A percentile compares a stretch with the other conserved stretches of the same genome.
These are phyloP conservation scores for Venturiaceae sp. DNA, from an alignment of 2,329 filamentous ascomycete species.

Conservation along the genomic window DNA sequence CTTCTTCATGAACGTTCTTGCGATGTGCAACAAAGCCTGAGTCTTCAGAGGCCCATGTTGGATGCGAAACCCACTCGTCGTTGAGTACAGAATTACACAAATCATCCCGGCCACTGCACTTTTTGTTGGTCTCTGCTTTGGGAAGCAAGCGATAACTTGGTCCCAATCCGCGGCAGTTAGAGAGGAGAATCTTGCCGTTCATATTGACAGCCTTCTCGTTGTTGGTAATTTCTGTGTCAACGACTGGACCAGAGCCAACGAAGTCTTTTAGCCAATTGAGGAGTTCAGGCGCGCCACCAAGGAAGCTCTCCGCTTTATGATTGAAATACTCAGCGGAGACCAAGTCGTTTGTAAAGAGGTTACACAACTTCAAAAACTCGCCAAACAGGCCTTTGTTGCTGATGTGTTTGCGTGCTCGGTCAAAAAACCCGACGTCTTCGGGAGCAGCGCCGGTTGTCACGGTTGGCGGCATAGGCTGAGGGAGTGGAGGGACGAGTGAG, in stretches of 20 bases:
- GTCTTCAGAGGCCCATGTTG: constrained; percentile 97
- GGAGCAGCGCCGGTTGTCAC: constrained; percentile 61
- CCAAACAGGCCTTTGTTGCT: constrained; percentile 86
- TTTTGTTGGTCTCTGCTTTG: constrained; percentile 81
- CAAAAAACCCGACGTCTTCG: constrained; percentile 85
- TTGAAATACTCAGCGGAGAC: constrained; percentile 79
- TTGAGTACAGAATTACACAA: constrained; percentile 90
- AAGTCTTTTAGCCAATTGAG: constrained; percentile 81
- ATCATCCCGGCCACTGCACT: constrained; percentile 89
- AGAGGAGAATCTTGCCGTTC: constrained; percentile 76
- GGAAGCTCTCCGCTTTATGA: constrained; percentile 74
- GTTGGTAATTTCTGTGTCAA: constrained; percentile 54
- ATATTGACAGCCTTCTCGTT: constrained; percentile 70
- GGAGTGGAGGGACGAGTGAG: constrained; percentile 67
- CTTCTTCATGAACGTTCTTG: constrained; percentile 93
- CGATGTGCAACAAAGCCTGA: constrained; percentile 95
- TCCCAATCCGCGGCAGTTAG: constrained; percentile 90
- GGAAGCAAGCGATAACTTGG: constrained; percentile 91
- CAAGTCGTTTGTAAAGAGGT: constrained; percentile 85
- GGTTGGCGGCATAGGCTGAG: constrained; percentile 61
- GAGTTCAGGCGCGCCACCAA: constrained; percentile 81
- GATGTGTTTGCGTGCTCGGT: constrained; percentile 92
- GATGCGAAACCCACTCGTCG: constrained; percentile 97
- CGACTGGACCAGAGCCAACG: constrained; percentile 62
- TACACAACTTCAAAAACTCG: constrained; percentile 95